Evolutionary conservation across 108 stramenopile genomes (phyloP), one percentile per base, ranked within the genome.

Genomic region (Conticribra weissflogii): DNA sequence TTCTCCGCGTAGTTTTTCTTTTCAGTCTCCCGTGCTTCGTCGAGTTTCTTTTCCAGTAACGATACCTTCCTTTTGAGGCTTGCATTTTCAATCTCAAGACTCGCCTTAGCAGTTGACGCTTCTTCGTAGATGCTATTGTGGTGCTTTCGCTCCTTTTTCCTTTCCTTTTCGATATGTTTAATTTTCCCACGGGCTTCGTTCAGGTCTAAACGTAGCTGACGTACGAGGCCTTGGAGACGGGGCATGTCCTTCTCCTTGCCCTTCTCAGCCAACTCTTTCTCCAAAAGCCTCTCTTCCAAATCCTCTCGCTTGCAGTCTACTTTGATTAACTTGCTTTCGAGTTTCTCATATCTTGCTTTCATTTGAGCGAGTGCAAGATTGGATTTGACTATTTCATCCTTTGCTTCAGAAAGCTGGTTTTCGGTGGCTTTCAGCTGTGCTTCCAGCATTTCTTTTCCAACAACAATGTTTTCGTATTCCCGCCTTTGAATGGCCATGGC

Each of bases 401-500:
- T 67, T 55, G 66, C 66, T 14, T 67, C 54, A 18, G 55, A 12
- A 9, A 67, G 54, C 29, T 67, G 66, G 18, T 67, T 28, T 45
- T 67, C 52, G 25, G 36, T 46, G 25, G 54, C 30, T 18, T 33
- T 16, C 18, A 67, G 41, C 36, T 67, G 66, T 15, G 36, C 54
- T 45, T 67, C 66, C 1, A 67, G 24, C 2, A 67, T 1, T 3
- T 27, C 9, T 27, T 67, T 67, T 3, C 25, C 54, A n/a, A 55
- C 48, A 0, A 19, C 44, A 0, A 55, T 21, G 12, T 44, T 29
- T 27, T 67, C 66, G 17, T 54, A 7, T 8, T 55, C 54, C 45
- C 66, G 23, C 21, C 25, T 67, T 27, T 67, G 66, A 55, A 12
- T 55, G 0, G 41, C 66, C 12, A 67, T 46, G 3, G 53, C 52